Evolutionary conservation across 495 filamentous ascomycete genomes (phyloP), one percentile per base, ranked within the genome.

Genomic region (Xylaria cubensis): DNA sequence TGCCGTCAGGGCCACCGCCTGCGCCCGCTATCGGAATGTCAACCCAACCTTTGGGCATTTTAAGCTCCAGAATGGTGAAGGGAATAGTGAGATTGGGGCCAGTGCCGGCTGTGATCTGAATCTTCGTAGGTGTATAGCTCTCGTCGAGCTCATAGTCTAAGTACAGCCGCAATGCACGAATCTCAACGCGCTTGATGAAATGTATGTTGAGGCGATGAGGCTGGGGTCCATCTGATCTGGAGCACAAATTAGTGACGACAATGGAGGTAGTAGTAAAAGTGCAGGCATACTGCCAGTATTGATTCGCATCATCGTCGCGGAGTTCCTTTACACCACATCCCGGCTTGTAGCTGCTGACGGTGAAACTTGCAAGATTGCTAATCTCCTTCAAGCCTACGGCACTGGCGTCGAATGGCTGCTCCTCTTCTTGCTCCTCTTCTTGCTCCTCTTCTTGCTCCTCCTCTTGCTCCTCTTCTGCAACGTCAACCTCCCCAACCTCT

Each of bases 101-200:
- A 73, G 93, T 97, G 12, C 96, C 96, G 6, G 94, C 95, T 24
- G 90, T 86, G 74, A 98, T 93, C 12, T 89, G 84, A 75, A 99
- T 95, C 74, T 93, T 91, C 1, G 95, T 98, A 2, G 96, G 96
- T n/a, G 96, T 99, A 82, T 99, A 99, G 42, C 90, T 93, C 83
- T 99, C 96, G 82, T 99, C 96, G 21, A 91, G 85, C 63, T 92
- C 90, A 78, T 95, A 97, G 82, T 98, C 94, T 42, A 98, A 90
- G 75, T 92, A 96, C 41, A 99, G 90, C 17, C 95, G 87, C 39
- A 99, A 90, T 19, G 88, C 88, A 7, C 92, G 90, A 64, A 99
- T 92, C 63, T 90, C 90, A 59, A 98, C 96, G 9, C 94, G 87
- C 77, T 97, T 97, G 83, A 96, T 92, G 82, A 99, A 99, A 81